Conservation (phyloP, 768 basidiomycete genomes). For the Dacryopinax spathularia region DNA sequence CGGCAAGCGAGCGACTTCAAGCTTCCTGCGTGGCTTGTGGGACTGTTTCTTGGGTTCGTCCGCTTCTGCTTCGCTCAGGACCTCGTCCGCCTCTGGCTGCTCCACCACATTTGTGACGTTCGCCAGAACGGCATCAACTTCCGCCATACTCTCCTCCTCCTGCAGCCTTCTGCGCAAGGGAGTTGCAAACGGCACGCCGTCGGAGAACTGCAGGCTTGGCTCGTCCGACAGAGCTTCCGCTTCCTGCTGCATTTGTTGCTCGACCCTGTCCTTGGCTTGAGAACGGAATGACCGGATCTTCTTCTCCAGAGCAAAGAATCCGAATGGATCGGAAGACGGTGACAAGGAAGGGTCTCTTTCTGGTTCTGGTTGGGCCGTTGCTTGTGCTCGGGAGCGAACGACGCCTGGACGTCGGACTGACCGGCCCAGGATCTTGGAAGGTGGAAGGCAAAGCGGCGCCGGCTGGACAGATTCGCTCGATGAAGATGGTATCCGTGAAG, state of each 20-base stretch:
- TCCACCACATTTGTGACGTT: neutral
- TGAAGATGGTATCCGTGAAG: neutral
- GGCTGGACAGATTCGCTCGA: neutral
- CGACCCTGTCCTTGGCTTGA: neutral
- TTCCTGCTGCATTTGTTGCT: neutral
- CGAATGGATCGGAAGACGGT: neutral
- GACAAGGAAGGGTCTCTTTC: neutral
- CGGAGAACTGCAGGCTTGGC: neutral
- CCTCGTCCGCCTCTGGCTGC: neutral
- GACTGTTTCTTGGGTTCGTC: neutral
- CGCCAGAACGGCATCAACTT: neutral
- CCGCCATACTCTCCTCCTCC: neutral
- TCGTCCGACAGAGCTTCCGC: neutral
- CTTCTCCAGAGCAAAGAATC: neutral
- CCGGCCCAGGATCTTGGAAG: neutral
- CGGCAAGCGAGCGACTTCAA: neutral
- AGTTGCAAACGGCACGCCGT: neutral
- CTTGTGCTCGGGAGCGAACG: neutral
- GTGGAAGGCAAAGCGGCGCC: neutral
- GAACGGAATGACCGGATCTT: neutral
- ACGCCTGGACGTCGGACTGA: neutral
- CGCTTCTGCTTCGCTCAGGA: neutral
- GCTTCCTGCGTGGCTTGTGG: neutral
- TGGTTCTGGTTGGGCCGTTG: neutral
- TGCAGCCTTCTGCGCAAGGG: neutral